Conservation (phyloP, 768 basidiomycete genomes). For the Macrolepiota albuminosa region DNA sequence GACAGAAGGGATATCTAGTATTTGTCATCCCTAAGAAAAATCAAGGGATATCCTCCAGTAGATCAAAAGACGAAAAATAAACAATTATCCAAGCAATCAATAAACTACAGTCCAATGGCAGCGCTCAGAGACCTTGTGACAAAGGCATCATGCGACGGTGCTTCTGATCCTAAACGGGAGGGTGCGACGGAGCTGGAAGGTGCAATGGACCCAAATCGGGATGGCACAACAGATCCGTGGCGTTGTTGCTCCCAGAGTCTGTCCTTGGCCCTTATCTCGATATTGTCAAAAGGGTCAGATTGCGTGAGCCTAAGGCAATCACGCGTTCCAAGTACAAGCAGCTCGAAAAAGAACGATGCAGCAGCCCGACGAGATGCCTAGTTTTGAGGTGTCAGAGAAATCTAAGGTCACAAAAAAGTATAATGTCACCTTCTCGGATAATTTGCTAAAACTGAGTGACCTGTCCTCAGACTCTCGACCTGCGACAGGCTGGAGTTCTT, state of each 20-base stretch:
- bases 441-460: constrained; percentile 69
- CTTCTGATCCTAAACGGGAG: constrained; percentile 17
- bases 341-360: constrained; percentile 95
- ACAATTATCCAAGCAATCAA: not conserved
- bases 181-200: constrained; percentile 17
- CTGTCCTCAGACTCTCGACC: constrained; percentile 49
- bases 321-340: constrained; percentile 89
- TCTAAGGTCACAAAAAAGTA: not conserved
- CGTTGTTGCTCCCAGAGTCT: constrained; percentile 78
- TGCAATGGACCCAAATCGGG: constrained; percentile 9
- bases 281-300: constrained; percentile 73
- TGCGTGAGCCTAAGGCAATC: constrained; percentile 87
- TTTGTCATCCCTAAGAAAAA: not conserved
- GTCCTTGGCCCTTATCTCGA: constrained; percentile 75
- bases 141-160: constrained; percentile 27
- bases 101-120: constrained; percentile 30
- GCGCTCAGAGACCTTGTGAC: constrained; percentile 44
- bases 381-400: constrained; percentile 3
- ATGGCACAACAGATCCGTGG: constrained; percentile 24
- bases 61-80: constrained; percentile 6
- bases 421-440: constrained; percentile 65
- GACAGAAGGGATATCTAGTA: constrained; percentile 1
- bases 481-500: constrained; percentile 56
- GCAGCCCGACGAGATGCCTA: constrained; percentile 90
- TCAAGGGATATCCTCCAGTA: constrained; percentile 13